Percentiles rank a stretch among this genome's conserved stretches.
These are phyloP conservation scores for Mikania micrantha DNA, from an alignment of 129 eudicot species.

Conservation along the genomic window DNA sequence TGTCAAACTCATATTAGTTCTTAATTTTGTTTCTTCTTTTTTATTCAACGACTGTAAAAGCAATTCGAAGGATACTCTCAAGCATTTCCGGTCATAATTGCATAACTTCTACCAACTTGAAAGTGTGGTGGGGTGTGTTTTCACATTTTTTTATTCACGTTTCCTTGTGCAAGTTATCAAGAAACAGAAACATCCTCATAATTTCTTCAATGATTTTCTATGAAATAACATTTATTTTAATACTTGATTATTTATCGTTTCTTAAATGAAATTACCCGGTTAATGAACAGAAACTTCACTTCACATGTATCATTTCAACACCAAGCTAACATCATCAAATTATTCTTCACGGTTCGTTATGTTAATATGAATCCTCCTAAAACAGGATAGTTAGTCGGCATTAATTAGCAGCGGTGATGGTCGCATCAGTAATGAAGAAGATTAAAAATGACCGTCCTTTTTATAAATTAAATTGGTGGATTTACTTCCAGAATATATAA, in stretches of 20 bases:
- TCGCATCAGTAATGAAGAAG: too few relatives aligned
- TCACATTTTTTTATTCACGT: too few relatives aligned
- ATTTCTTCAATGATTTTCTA: background rate
- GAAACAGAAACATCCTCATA: background rate
- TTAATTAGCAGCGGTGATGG: too few relatives aligned
- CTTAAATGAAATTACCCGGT: background rate
- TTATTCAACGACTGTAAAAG: too few relatives aligned
- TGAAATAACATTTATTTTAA: background rate
- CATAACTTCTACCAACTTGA: background rate
- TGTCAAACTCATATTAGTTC: too few relatives aligned
- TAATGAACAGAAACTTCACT: background rate
- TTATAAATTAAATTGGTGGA: too few relatives aligned
- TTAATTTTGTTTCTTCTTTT: too few relatives aligned
- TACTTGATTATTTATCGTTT: background rate
- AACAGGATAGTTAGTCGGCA: too few relatives aligned
- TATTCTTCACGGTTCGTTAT: background rate
- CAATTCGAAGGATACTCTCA: background rate
- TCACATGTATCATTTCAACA: background rate
- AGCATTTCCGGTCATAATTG: background rate
- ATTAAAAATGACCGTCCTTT: too few relatives aligned
- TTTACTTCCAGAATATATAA: too few relatives aligned
- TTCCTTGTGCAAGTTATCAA: too few relatives aligned
- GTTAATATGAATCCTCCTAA: too few relatives aligned
- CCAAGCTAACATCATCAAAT: background rate
- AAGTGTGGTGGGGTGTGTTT: background rate